Base-by-base conservation (phyloP, 2,329 filamentous ascomycete species). In the Pestalotiopsis fici region DNA sequence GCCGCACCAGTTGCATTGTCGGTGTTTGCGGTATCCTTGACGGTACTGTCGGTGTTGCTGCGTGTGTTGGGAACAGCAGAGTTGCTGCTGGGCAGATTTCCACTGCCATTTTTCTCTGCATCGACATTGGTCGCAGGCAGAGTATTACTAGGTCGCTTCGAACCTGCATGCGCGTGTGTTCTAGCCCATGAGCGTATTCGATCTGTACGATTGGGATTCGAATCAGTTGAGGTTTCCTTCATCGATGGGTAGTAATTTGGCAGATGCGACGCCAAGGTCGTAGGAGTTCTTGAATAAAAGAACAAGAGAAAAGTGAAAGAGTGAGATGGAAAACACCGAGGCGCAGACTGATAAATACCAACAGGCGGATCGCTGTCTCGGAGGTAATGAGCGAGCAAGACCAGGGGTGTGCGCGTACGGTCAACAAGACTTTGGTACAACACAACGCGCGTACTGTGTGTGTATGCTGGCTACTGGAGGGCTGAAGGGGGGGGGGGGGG, bases 141-240 rank as follows among this genome's bases (percentile, higher is more conserved):
- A 74, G 78, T 75, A 75, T 76, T 76, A 70, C 75, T 75, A 74
- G 79, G 77, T 78, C 75, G 77, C 74, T 77, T 79, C 74, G 80
- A 75, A 80, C 78, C 80, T 84, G 85, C 86, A 87, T 88, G 81
- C 83, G 86, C 82, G 81, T 83, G 81, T 79, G 83, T 79, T 78
- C 78, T 78, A 81, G 83, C 82, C 86, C 82, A 84, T 80, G 85
- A 86, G 83, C 83, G 82, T 82, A 83, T 82, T 83, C 82, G 83
- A 84, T 87, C 83, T 87, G 82, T 82, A 78, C 83, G 81, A 78
- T 84, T 82, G 76, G 82, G 68, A 66, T 72, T 78, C 35, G 35
- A 21, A 71, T 85, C 82, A 80, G 85, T 79, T 72, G 82, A 87
- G 81, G 81, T 80, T 85, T 88, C 81, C 86, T 87, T 89, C 87